Evolutionary conservation across 768 basidiomycete genomes (phyloP), one percentile per base, ranked within the genome.

Genomic region (Agaricus subrufescens): DNA sequence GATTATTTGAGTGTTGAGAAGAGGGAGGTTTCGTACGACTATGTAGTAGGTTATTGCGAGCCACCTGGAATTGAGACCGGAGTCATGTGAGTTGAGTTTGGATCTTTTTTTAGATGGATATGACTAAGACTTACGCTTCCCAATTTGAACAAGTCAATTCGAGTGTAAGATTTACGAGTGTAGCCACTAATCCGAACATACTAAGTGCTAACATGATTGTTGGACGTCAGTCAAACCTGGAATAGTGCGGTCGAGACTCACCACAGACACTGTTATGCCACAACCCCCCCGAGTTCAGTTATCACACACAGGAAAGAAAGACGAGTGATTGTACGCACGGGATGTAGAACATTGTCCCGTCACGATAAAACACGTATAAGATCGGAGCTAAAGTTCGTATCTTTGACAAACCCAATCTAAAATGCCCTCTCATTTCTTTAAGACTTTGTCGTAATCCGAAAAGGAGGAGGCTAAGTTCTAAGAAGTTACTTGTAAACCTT

Each of bases 301-400:
- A 34, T 34, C 34, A 11, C 4, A 19, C 19, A 19, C 19, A 19
- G 40, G n/a, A 42, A 15, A 15, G 40, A 3, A 8, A 9, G 4
- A 42, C 31, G 25, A 4, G 14, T 3, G 31, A 19, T 4, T 4
- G 19, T 19, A 49, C 54, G 12, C 30, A 56, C 54, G 54, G 54
- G 14, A 50, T 40, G 15, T 50, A 56, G 19, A 56, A 56, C n/a
- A 56, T 43, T 0, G 54, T 54, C n/a, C 54, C 54, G 27, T 56
- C 54, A 25, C 54, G 19, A 39, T 56, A 56, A 43, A 56, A 56
- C 4, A 56, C 54, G n/a, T 56, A 56, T 10, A 56, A 27, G 3
- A 43, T 30, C 9, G 54, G 54, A 14, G 54, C 47, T 3, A 50
- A 11, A 4, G 27, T 46, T 19, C 26, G 34, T 37, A 54, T 26